Evolutionary conservation across 441 rosid genomes (phyloP).

Genomic region (Geranium incanum): DNA sequence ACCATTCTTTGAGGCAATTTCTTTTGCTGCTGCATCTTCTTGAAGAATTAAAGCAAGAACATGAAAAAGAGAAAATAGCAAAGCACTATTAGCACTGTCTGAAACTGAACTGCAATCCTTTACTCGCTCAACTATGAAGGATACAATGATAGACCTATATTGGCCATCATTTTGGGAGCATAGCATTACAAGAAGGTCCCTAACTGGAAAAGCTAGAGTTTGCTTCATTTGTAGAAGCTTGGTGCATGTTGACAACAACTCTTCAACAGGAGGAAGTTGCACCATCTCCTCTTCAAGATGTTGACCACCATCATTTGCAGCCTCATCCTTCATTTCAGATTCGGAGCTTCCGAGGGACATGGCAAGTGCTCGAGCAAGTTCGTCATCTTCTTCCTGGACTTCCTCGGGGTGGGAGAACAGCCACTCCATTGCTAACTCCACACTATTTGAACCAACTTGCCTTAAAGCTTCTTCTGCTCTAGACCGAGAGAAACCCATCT

Average conservation of each 20-base stretch:
- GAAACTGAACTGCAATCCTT: conserved; percentile 48
- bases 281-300: conserved; percentile 67
- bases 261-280: conserved; percentile 84
- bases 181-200: conserved; percentile 76
- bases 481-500: conserved; percentile 94
- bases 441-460: conserved; percentile 90
- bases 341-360: conserved; percentile 94
- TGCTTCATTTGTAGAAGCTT: conserved; percentile 93
- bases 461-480: conserved; percentile 98
- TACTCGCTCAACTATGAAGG: conserved; percentile 69
- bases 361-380: conserved; percentile 98
- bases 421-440: conserved; percentile 99
- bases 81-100: conserved; percentile 43
- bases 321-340: conserved; percentile 63
- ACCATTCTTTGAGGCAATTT: conserved; percentile 71
- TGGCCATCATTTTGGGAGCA: conserved; percentile 91
- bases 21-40: conserved; percentile 75
- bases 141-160: conserved; percentile 65
- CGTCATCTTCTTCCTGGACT: conserved; percentile 92
- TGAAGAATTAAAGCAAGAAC: conserved; percentile 89
- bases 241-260: conserved; percentile 73
- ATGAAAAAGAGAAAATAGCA: conserved; percentile 69
- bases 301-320: conserved; percentile 35
- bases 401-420: conserved; percentile 93
- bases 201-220: conserved; percentile 80